A percentile compares a stretch with the other conserved stretches of the same genome.
Conservation (phyloP, 2,329 filamentous ascomycete genomes). For the Orbilia blumenaviensis region DNA sequence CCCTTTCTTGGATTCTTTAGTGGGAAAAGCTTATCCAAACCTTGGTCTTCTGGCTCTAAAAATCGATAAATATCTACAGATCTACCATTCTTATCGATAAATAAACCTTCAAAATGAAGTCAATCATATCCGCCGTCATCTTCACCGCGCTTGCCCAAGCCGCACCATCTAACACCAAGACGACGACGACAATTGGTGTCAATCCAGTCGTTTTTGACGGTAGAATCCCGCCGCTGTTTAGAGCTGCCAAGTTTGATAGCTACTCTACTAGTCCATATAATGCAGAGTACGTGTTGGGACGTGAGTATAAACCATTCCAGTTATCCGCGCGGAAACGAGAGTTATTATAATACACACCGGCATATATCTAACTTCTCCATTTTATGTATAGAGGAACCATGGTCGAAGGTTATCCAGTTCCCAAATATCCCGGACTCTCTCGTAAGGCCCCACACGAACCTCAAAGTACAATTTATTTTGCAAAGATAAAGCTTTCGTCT, state of each 20-base stretch:
- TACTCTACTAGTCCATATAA: constrained; percentile 54
- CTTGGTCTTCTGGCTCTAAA: background rate
- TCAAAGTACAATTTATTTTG: too few species aligned
- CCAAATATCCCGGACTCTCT: constrained; percentile 54
- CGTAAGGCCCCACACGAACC: too few species aligned
- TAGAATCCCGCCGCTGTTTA: constrained; percentile 51
- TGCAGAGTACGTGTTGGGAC: constrained; percentile 56
- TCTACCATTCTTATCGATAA: background rate
- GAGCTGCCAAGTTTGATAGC: constrained; percentile 53
- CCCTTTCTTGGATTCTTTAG: constrained; percentile 5
- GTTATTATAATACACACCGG: background rate
- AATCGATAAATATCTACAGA: background rate
- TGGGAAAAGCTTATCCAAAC: constrained; percentile 29
- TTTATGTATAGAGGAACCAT: constrained; percentile 50
- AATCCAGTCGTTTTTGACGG: constrained; percentile 56
- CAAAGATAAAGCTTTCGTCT: constrained; percentile 30
- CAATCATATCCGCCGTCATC: constrained; percentile 17
- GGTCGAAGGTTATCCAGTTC: constrained; percentile 51
- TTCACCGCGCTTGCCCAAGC: constrained; percentile 25
- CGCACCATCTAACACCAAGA: constrained; percentile 3
- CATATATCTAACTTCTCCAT: background rate
- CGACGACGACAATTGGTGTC: constrained; percentile 34
- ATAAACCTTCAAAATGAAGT: constrained; percentile 24
- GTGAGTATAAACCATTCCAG: constrained; percentile 19
- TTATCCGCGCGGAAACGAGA: background rate